A percentile compares a stretch with the other conserved stretches of the same genome.
These are phyloP conservation scores for Geotrichum cucujoidarum DNA, from an alignment of 1,139 yeast genomes.

Conservation along the genomic window DNA sequence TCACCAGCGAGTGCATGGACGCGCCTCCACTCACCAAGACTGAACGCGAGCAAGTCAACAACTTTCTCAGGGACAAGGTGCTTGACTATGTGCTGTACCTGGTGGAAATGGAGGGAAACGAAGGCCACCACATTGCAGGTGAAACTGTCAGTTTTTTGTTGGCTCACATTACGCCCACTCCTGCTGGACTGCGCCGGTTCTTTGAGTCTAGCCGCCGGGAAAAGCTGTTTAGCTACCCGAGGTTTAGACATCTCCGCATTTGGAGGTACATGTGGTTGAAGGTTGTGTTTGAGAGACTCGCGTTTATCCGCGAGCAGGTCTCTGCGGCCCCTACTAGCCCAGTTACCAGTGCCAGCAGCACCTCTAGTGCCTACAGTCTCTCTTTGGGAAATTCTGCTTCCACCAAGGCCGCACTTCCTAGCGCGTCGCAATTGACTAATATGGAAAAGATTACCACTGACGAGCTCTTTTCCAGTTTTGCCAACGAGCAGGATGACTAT, in stretches of 20 bases:
- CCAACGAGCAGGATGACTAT: constrained; percentile 8
- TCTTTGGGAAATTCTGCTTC: neutral
- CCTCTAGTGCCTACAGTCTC: neutral
- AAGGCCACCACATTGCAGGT: constrained; percentile 16
- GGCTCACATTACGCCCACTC: constrained; percentile 8
- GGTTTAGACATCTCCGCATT: constrained; percentile 16
- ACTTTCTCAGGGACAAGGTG: constrained; percentile 12
- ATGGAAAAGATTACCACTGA: neutral
- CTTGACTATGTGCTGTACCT: constrained; percentile 10
- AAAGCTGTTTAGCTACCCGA: constrained; percentile 17
- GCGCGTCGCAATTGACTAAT: neutral
- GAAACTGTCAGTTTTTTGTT: constrained; percentile 15
- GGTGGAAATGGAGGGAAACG: constrained; percentile 11
- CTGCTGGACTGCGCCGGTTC: constrained; percentile 7
- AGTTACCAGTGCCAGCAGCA: neutral
- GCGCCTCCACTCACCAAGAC: constrained; percentile 3
- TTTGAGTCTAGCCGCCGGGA: constrained; percentile 11
- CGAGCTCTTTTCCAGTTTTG: constrained; percentile 10
- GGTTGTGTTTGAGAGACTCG: constrained; percentile 15
- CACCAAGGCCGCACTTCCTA: too few relatives aligned
- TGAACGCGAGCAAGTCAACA: constrained; percentile 5
- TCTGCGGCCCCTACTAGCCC: neutral
- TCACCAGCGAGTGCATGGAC: neutral
- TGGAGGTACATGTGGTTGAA: constrained; percentile 20
- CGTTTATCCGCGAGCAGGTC: constrained; percentile 4